phyloP scores from a whole-genome alignment of 2,329 filamentous ascomycete species.

The Didymella arachidicola region DNA sequence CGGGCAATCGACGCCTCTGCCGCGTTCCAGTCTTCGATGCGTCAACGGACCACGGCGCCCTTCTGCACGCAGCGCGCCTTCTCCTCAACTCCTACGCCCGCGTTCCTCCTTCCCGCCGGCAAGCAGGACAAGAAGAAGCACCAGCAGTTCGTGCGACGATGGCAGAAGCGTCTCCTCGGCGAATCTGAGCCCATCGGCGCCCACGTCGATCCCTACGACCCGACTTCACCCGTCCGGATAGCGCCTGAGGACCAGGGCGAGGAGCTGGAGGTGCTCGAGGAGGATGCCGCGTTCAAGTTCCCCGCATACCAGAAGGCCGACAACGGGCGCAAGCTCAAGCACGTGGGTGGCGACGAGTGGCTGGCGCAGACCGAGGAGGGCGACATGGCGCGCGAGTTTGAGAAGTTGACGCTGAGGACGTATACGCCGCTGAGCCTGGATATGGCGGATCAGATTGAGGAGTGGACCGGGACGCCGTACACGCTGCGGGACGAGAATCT shows the following conservation, averaged over 20 bases:
- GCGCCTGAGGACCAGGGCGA: slow-evolving; percentile 48
- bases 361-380: slow-evolving; percentile 43
- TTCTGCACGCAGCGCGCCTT: slow-evolving; percentile 34
- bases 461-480: slow-evolving; percentile 42
- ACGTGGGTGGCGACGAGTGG: slow-evolving; percentile 61
- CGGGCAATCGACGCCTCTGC: slow-evolving; percentile 43
- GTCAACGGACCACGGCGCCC: slow-evolving; percentile 28
- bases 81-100: slow-evolving; percentile 39
- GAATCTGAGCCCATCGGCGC: slow-evolving; percentile 49
- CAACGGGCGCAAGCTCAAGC: slow-evolving; percentile 54
- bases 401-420: slow-evolving; percentile 45
- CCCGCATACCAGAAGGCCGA: slow-evolving; percentile 23
- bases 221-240: slow-evolving; percentile 47
- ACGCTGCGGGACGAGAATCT: slow-evolving; percentile 41
- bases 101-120: slow-evolving; percentile 34
- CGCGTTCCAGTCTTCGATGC: slow-evolving; percentile 23
- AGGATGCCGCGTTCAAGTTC: slow-evolving; percentile 22
- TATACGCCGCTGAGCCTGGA: slow-evolving; percentile 42
- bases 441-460: slow-evolving; percentile 44
- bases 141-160: slow-evolving; percentile 45
- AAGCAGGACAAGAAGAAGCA: slow-evolving; percentile 50
- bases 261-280: slow-evolving; percentile 44
- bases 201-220: slow-evolving; percentile 50
- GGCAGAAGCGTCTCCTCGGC: slow-evolving; percentile 48
- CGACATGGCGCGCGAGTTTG: slow-evolving; percentile 42